Evolutionary conservation across 257 asterid species (phyloP).

Genomic region (Ajuga chamaepitys): DNA sequence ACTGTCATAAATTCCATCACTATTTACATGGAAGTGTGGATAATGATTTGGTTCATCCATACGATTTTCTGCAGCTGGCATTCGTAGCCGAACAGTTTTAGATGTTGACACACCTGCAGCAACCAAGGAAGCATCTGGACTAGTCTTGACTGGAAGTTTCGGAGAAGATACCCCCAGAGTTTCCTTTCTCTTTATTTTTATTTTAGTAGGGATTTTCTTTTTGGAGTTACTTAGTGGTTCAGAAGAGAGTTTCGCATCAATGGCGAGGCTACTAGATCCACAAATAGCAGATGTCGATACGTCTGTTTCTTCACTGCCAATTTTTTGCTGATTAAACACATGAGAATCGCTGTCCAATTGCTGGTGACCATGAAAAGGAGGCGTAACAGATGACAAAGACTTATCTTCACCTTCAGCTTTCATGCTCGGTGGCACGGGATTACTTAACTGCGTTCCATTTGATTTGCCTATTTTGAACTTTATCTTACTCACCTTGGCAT

Average conservation of each 20-base stretch:
- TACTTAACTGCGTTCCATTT: conserved; percentile 24
- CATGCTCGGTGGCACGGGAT: conserved; percentile 18
- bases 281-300: conserved; percentile 20
- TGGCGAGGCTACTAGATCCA: conserved; percentile 21
- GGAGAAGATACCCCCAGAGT: conserved; percentile 27
- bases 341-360: conserved; percentile 24
- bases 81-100: conserved; percentile 15
- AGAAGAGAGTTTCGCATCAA: conserved; percentile 19
- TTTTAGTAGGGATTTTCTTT: conserved; percentile 37
- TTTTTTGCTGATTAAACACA: conserved; percentile 16
- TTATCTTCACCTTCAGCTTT: conserved; percentile 25
- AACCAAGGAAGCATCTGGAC: conserved; percentile 19
- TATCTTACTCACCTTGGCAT: conserved; percentile 24
- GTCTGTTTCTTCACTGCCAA: conserved; percentile 24
- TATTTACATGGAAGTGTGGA: conserved; percentile 20
- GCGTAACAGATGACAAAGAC: conserved; percentile 21
- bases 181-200: conserved; percentile 55
- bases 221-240: conserved; percentile 31
- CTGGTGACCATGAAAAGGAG: conserved; percentile 21
- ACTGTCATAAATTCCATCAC: conserved; percentile 27
- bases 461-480: conserved; percentile 44
- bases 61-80: conserved; percentile 16
- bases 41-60: conserved; percentile 20
- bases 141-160: conserved; percentile 8
- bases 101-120: conserved; percentile 31